Evolutionary conservation across 1,284 basidiomycete genomes (phyloP), one percentile per base, ranked within the genome.

Genomic region (Erythrobasidium hasegawianum): DNA sequence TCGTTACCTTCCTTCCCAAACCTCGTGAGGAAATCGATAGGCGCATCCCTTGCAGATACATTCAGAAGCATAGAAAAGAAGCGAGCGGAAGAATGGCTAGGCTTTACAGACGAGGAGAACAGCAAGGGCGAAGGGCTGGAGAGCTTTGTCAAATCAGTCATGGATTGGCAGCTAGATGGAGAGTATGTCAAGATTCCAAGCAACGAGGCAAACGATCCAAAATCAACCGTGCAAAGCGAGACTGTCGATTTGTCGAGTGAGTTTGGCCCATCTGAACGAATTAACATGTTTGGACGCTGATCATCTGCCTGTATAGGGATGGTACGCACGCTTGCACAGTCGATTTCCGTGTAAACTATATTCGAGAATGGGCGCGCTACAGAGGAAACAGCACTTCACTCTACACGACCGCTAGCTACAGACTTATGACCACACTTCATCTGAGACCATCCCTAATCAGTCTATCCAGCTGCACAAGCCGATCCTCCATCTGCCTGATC

Each of bases 201-300:
- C 61, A 64, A 64, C 26, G 61, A 64, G 43, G 61, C 61, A 45
- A 64, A 64, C 26, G 61, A 64, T 53, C 61, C 61, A 14, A 64
- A 64, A 26, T 45, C n/a, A 39, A 64, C 53, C n/a, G 61, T 64
- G 10, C 61, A 64, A 26, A 64, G 53, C 52, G 61, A 64, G 41
- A 64, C 61, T 10, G 61, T 64, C 33, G 61, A 64, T 39, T 53
- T 64, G 26, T 55, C 50, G 26, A 52, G 61, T 64, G 40, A 64
- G 61, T 64, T n/a, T 8, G 8, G n/a, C n/a, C n/a, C n/a, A n/a
- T n/a, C n/a, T n/a, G n/a, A n/a, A n/a, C n/a, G n/a, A n/a, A n/a
- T n/a, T n/a, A n/a, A n/a, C n/a, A n/a, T n/a, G n/a, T n/a, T n/a
- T n/a, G n/a, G n/a, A n/a, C n/a, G n/a, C n/a, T n/a, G n/a, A n/a